phyloP scores from a whole-genome alignment of 371 early-diverging fungal species.

The Nematocida parisii region DNA sequence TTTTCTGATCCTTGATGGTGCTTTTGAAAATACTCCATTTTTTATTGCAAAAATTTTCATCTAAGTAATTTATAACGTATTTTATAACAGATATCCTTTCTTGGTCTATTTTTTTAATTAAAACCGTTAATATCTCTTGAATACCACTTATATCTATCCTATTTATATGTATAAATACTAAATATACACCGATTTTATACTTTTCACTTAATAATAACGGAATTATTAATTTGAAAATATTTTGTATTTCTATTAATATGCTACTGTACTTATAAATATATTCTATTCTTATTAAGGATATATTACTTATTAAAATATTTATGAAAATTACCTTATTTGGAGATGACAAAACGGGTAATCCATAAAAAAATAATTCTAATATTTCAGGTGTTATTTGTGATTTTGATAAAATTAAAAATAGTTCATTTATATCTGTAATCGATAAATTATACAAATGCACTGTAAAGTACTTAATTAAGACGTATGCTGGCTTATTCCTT shows the following conservation, averaged over 20 bases:
- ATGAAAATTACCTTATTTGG: not conserved
- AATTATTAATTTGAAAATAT: not conserved
- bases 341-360: not conserved
- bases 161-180: not conserved
- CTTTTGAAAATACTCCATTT: not conserved
- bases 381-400: not conserved
- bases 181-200: not conserved
- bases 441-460: not conserved
- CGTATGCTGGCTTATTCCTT: not conserved
- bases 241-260: not conserved
- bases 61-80: not conserved
- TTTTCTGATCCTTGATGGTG: not conserved
- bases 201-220: not conserved
- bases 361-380: not conserved
- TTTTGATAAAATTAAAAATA: not conserved
- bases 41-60: not conserved
- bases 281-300: not conserved
- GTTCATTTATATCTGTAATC: conserved; percentile 2
- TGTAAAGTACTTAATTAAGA: not conserved
- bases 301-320: not conserved
- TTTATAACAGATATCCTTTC: not conserved
- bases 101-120: not conserved
- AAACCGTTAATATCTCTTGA: not conserved
- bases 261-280: not conserved
- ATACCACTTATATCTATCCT: not conserved